Percentiles rank a stretch among this genome's conserved stretches.
Conservation (phyloP, 441 rosid genomes). For the Adansonia madagascariensis region DNA sequence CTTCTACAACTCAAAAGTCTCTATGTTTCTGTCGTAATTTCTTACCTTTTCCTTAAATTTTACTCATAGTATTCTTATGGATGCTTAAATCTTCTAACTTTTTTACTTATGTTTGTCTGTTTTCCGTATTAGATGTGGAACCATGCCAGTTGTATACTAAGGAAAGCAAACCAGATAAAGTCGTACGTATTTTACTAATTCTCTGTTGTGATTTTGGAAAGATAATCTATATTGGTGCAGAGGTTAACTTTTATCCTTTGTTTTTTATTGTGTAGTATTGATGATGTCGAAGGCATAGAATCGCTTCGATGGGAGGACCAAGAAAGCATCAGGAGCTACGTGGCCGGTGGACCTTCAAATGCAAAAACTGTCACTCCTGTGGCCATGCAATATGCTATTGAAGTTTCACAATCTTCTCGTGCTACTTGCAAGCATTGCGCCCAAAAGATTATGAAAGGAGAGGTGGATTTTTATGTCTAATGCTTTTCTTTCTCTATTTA, state of each 20-base stretch:
- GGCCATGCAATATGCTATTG: slow-evolving; percentile 57
- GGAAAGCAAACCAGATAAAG: slow-evolving; percentile 81
- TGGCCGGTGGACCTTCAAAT: slow-evolving; percentile 53
- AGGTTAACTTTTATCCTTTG: slow-evolving; percentile 17
- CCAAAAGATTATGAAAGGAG: slow-evolving; percentile 84
- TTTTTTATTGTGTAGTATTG: slow-evolving; percentile 46
- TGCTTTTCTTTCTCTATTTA: background rate
- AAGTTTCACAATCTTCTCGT: slow-evolving; percentile 81
- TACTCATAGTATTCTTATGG: background rate
- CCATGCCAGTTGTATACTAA: slow-evolving; percentile 75
- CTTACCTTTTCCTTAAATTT: slow-evolving; percentile 3
- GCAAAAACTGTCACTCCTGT: slow-evolving; percentile 25
- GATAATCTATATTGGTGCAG: slow-evolving; percentile 10
- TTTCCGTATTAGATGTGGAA: slow-evolving; percentile 76
- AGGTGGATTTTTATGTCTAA: slow-evolving; percentile 48
- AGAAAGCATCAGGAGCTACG: slow-evolving; percentile 67
- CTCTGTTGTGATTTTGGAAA: slow-evolving; percentile 7
- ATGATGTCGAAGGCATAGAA: slow-evolving; percentile 92
- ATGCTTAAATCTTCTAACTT: slow-evolving; percentile 22
- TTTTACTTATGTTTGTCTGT: slow-evolving; percentile 18
- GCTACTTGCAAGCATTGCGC: slow-evolving; percentile 75
- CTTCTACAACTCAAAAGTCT: background rate
- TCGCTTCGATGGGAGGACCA: slow-evolving; percentile 98
- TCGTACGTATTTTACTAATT: slow-evolving; percentile 49
- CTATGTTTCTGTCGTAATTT: background rate